Percentiles rank a stretch among this genome's conserved stretches.
phyloP scores from a whole-genome alignment of 2,329 filamentous ascomycete species.

The Neurospora crassa region DNA sequence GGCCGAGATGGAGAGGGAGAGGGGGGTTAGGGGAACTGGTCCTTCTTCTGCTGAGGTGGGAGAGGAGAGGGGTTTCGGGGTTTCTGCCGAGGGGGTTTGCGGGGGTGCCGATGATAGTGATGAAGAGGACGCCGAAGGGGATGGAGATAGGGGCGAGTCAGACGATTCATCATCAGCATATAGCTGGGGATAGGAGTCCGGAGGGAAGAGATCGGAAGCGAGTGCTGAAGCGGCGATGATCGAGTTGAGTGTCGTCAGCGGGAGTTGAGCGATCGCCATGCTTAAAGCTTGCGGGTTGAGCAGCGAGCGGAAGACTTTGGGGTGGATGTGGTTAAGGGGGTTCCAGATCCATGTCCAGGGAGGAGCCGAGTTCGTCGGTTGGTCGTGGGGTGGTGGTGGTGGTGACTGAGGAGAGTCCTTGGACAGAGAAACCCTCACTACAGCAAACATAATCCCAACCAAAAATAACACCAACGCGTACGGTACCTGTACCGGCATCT shows the following conservation, averaged over 20 bases:
- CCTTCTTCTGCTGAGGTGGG: background rate
- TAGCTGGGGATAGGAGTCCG: conserved; percentile 28
- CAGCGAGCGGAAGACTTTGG: conserved; percentile 33
- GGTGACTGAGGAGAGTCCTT: background rate
- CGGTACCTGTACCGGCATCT: conserved; percentile 41
- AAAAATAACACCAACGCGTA: conserved; percentile 68
- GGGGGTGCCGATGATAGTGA: background rate
- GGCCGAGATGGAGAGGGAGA: conserved; percentile 70
- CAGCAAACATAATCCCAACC: conserved; percentile 57
- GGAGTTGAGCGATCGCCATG: conserved; percentile 76
- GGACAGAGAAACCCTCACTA: conserved; percentile 25
- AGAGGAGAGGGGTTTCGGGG: background rate
- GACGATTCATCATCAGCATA: conserved; percentile 14
- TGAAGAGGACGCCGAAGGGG: too few relatives aligned
- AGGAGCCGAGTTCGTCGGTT: background rate
- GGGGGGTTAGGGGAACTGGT: conserved; percentile 37
- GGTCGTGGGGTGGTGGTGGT: background rate
- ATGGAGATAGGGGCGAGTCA: background rate
- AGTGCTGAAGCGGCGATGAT: conserved; percentile 80
- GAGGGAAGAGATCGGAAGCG: conserved; percentile 65
- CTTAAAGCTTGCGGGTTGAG: conserved; percentile 30
- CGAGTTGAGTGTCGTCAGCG: conserved; percentile 86
- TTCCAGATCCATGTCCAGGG: conserved; percentile 5
- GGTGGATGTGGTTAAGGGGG: conserved; percentile 47
- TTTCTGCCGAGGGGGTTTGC: background rate